phyloP scores from a whole-genome alignment of 192 early-diverging fungal genomes.

The Backusella parvicylindrica region DNA sequence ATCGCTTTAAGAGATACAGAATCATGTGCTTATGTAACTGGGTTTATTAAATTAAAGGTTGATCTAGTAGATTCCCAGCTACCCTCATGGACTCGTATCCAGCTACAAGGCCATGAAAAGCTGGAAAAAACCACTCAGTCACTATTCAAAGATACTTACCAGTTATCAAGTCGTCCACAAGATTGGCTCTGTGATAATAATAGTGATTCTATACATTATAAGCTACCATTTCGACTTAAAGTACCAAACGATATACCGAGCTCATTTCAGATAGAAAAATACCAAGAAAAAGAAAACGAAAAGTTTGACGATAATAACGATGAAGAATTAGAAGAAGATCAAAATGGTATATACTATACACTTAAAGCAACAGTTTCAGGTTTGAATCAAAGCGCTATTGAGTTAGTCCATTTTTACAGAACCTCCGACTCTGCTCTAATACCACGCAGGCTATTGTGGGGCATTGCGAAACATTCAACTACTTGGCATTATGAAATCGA shows the following conservation, averaged over 20 bases:
- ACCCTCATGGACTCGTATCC: not conserved
- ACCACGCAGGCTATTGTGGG: slow-evolving; percentile 7
- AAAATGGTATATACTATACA: not conserved
- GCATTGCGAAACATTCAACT: slow-evolving; percentile 1
- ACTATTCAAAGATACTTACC: not conserved
- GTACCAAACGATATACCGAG: not conserved
- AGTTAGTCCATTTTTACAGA: not conserved
- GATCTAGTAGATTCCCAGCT: not conserved
- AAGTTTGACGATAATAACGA: not conserved
- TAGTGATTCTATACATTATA: not conserved
- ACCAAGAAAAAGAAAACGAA: not conserved
- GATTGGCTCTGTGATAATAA: not conserved
- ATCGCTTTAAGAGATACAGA: not conserved
- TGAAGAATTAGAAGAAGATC: no score
- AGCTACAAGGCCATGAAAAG: not conserved
- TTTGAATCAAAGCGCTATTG: not conserved
- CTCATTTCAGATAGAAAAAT: not conserved
- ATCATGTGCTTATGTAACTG: not conserved
- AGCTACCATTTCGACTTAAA: not conserved
- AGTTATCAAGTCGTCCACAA: not conserved
- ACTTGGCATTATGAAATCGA: slow-evolving; percentile 9
- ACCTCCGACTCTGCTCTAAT: not conserved
- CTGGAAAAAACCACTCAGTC: not conserved
- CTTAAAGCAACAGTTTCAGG: not conserved
- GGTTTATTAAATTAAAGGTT: not conserved